These are phyloP conservation scores for Veloporphyrellus conicus DNA, from an alignment of 1,284 basidiomycete genomes.

Conservation along the genomic window DNA sequence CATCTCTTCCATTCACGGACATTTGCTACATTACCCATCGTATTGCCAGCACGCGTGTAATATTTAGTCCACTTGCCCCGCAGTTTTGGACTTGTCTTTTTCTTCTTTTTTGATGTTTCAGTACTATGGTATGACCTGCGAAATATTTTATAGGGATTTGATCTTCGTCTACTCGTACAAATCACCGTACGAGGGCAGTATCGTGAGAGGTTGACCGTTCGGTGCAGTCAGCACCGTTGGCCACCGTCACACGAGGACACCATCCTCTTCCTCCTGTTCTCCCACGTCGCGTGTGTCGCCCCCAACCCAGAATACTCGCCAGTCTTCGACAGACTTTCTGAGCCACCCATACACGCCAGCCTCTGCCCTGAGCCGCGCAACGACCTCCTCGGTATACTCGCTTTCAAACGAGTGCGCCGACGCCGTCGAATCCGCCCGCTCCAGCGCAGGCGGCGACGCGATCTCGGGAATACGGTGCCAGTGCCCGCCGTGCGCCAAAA, in stretches of 20 bases:
- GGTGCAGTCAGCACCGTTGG: background rate
- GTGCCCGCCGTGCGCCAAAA: conserved; percentile 61
- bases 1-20: conserved; percentile 15
- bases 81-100: conserved; percentile 20
- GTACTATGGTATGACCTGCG: conserved; percentile 15
- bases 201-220: background rate
- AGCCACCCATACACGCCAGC: conserved; percentile 72
- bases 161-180: background rate
- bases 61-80: conserved; percentile 23
- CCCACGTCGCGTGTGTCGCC: conserved; percentile 41
- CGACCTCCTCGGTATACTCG: conserved; percentile 49
- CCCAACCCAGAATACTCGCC: conserved; percentile 75
- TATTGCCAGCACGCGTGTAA: conserved; percentile 28
- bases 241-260: conserved; percentile 24
- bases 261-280: conserved; percentile 23
- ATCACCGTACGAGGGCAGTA: background rate
- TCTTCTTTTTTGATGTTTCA: conserved; percentile 11
- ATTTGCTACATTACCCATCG: conserved; percentile 24
- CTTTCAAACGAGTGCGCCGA: conserved; percentile 47
- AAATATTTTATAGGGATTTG: conserved; percentile 15
- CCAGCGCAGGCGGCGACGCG: conserved; percentile 26
- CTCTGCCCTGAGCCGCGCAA: conserved; percentile 44
- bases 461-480: conserved; percentile 56
- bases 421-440: conserved; percentile 40
- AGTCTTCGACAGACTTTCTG: conserved; percentile 64